Percentiles rank a stretch among this genome's conserved stretches.
These are phyloP conservation scores for Coniochaeta sp. DNA, from an alignment of 2,329 filamentous ascomycete genomes.

Conservation along the genomic window DNA sequence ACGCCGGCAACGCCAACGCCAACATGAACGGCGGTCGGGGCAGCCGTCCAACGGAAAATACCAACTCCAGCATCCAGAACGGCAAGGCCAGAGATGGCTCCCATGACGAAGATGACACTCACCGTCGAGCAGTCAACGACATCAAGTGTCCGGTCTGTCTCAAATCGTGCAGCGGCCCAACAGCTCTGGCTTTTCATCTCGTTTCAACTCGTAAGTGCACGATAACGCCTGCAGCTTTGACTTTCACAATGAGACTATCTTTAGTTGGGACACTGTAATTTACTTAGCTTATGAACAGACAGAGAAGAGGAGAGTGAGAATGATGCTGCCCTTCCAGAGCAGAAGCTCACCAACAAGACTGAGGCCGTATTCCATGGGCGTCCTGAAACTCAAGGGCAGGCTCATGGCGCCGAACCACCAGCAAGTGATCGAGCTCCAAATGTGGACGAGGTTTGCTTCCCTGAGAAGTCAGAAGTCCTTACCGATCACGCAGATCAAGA, in stretches of 20 bases:
- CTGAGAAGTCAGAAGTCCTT: not conserved
- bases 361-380: not conserved
- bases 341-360: not conserved
- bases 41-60: not conserved
- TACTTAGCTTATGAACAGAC: not conserved
- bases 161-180: not conserved
- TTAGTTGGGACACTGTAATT: not conserved
- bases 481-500: not conserved
- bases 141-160: not conserved
- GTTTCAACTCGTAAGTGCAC: not conserved
- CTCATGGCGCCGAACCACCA: not conserved
- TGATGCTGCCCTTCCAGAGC: not conserved
- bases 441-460: not conserved
- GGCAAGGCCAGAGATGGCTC: not conserved
- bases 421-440: not conserved
- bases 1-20: not conserved
- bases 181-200: not conserved
- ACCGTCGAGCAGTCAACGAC: not conserved
- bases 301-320: not conserved
- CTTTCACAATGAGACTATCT: not conserved
- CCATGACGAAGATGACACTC: not conserved
- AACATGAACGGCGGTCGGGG: not conserved
- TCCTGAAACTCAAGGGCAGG: not conserved
- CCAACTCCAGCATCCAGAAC: not conserved
- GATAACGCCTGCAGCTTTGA: not conserved